phyloP scores from a whole-genome alignment of 2,329 filamentous ascomycete genomes.

The Botrytis fragariae region DNA sequence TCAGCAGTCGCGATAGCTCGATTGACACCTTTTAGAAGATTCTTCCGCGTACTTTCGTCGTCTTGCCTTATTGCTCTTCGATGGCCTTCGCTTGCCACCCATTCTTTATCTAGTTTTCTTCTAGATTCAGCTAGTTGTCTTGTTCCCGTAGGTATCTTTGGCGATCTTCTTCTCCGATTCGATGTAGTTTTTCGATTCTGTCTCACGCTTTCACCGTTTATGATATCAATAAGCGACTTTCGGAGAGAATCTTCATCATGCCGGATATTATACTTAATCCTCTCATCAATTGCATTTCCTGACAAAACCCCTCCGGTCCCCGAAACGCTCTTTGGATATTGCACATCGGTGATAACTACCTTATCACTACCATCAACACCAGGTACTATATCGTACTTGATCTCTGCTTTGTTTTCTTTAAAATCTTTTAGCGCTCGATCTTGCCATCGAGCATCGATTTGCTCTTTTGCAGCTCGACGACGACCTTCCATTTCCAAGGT shows the following conservation, averaged over 20 bases:
- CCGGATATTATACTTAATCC: not conserved
- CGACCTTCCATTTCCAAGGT: conserved; percentile 16
- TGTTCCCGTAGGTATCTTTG: conserved; percentile 4
- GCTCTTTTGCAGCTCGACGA: conserved; percentile 13
- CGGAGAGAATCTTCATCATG: not conserved
- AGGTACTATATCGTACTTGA: too few relatives aligned
- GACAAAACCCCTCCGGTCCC: not conserved
- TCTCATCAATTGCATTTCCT: not conserved
- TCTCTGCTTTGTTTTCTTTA: not conserved
- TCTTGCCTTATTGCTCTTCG: not conserved
- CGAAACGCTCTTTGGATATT: not conserved
- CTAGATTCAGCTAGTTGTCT: conserved; percentile 7
- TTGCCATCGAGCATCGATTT: conserved; percentile 9
- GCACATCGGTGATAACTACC: not conserved
- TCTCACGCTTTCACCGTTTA: not conserved
- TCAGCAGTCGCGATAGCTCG: not conserved
- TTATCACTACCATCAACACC: not conserved
- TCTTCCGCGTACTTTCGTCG: not conserved
- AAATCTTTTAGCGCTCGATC: not conserved
- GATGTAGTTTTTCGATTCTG: not conserved
- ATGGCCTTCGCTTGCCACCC: not conserved
- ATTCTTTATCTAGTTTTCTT: not conserved
- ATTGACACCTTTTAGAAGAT: not conserved
- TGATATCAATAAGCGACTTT: not conserved
- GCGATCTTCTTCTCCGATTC: not conserved